These are phyloP conservation scores for Pulicaria dysenterica DNA, from an alignment of 129 eudicot genomes.

Conservation along the genomic window DNA sequence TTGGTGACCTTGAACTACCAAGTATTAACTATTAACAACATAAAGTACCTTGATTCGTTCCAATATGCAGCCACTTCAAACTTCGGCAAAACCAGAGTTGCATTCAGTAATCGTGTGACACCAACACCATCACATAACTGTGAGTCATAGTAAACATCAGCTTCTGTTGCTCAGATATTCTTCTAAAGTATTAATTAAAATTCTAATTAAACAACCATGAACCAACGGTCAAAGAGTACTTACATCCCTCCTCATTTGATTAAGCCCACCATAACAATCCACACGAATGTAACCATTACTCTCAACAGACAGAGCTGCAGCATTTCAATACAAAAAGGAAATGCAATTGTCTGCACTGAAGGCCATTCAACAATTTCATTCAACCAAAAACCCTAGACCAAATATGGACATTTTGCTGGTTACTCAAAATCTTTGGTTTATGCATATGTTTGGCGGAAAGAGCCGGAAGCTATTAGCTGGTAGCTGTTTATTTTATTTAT, in stretches of 20 bases:
- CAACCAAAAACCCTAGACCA: constrained; percentile 25
- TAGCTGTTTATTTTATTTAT: too few species aligned
- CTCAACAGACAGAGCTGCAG: constrained; percentile 88
- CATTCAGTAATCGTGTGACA: constrained; percentile 86
- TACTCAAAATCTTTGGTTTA: constrained; percentile 3
- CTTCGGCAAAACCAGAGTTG: constrained; percentile 93
- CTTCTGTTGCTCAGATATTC: not conserved
- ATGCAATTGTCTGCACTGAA: constrained; percentile 86
- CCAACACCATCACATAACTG: constrained; percentile 99
- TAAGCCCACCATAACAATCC: constrained; percentile 99
- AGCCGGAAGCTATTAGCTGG: too few species aligned
- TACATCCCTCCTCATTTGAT: constrained; percentile 99
- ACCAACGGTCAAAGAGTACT: constrained; percentile 31
- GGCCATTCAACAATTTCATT: constrained; percentile 44
- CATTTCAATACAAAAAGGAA: constrained; percentile 73
- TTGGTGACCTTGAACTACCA: not conserved
- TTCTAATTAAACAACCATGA: not conserved
- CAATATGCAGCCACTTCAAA: constrained; percentile 99
- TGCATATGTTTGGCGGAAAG: too few species aligned
- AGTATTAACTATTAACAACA: not conserved
- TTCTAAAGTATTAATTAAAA: not conserved
- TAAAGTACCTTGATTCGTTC: constrained; percentile 86
- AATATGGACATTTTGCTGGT: not conserved
- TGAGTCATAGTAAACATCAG: constrained; percentile 22
- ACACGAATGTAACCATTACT: constrained; percentile 94